Evolutionary conservation across 495 filamentous ascomycete species (phyloP), one percentile per base, ranked within the genome.

Genomic region (Bathelium albidoporum): DNA sequence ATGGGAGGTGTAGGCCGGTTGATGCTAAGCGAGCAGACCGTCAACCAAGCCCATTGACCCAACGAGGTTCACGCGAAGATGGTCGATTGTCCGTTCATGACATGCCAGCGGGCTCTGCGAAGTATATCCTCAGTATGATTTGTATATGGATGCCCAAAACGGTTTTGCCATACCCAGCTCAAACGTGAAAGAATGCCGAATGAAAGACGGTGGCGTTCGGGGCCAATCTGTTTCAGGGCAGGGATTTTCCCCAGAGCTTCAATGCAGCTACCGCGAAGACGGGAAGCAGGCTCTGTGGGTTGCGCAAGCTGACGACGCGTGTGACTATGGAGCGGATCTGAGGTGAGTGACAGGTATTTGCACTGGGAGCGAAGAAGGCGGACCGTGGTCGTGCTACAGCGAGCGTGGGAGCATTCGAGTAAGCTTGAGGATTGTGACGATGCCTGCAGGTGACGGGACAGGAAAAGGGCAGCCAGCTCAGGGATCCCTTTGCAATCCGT

Each of bases 371-470:
- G 5, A 29, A 29, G 29, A 55, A 20, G 20, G 49, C 26, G 49
- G 49, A 55, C 24, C 49, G 49, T 55, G 26, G 49, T 55, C 24
- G 49, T 55, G 49, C 49, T n/a, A 55, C 49, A 29, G 49, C 26
- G 49, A 24, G 49, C 24, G 49, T 55, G 49, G 22, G 44, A 49
- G 44, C 44, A 20, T 16, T 12, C 16, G 44, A 20, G 10, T 20
- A 20, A 5, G 44, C 16, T 20, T 49, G 36, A 16, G 44, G 44
- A 55, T 55, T 55, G 49, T 55, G 49, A 55, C 49, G n/a, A 55
- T 55, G 49, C 49, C 20, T 55, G 49, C 49, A 55, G 49, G 49
- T 55, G 49, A 55, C 49, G 24, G 24, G 49, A 11, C 7, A 11
- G 16, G 49, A 55, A 55, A 55, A 55, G 49, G 49, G 49, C 49